Base-by-base conservation (phyloP, 2,329 filamentous ascomycete species). In the Tolypocladium ophioglossoides region DNA sequence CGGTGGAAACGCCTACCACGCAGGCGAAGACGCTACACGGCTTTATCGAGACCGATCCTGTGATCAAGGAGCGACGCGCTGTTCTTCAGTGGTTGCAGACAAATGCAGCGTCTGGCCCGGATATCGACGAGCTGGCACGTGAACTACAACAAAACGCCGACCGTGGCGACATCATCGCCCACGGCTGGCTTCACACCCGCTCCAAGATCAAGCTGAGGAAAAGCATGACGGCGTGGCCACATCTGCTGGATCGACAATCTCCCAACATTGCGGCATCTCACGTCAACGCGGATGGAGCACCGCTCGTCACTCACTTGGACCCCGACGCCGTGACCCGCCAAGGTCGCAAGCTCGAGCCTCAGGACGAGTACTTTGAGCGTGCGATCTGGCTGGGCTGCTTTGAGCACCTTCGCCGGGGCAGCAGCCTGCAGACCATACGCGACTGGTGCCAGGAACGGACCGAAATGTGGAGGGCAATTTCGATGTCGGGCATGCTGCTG, bases 371-470 rank as follows among this genome's bases (percentile, higher is more conserved):
- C 63, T 94, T 92, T 58, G 94, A 99, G 72, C 83, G 86, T 52
- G 87, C 91, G 3, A 88, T 95, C 49, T 97, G 94, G 91, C 79
- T 91, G 57, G 87, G 89, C n/a, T 94, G 89, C 70, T 97, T 91
- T 74, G 90, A 96, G 68, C 88, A 96, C 76, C 76, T 99, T 52
- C 84, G 92, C 50, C 84, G 91, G 48, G 94, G 94, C n/a, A 85
- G 83, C 60, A 83, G 78, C 57, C 82, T 87, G 72, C 72, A 79
- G 10, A 81, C 87, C 39, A 87, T 97, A 58, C 82, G 84, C 53
- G 87, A 91, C 50, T 96, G 91, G 89, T 95, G 91, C 63, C 76
- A 86, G 49, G 87, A 92, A 62, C 82, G 88, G 56, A 89, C 89
- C 11, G 91, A 97, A 71, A 82, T 85, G 57, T 99, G 92, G 92